Evolutionary conservation across 805 yeast genomes (phyloP).

Genomic region (Millerozyma acaciae): DNA sequence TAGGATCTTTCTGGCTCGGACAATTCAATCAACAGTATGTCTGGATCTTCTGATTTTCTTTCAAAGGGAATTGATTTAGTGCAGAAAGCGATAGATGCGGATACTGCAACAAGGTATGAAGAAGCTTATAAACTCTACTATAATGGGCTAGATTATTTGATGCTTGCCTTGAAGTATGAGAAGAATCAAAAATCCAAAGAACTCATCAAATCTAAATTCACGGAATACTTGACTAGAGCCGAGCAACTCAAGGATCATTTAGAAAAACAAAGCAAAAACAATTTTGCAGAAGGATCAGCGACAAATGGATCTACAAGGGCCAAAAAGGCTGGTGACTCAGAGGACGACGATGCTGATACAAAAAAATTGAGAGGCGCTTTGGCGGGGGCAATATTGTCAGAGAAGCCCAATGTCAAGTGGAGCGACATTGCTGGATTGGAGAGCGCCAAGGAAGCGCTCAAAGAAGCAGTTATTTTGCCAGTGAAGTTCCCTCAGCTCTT

Average conservation of each 20-base stretch:
- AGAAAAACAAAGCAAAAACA: slow-evolving; percentile 54
- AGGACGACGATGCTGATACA: slow-evolving; percentile 67
- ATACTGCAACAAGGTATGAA: slow-evolving; percentile 81
- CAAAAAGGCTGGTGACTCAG: slow-evolving; percentile 45
- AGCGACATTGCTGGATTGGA: slow-evolving; percentile 95
- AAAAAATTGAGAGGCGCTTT: slow-evolving; percentile 88
- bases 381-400: slow-evolving; percentile 86
- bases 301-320: slow-evolving; percentile 57
- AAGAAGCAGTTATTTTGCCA: slow-evolving; percentile 95
- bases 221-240: slow-evolving; percentile 88
- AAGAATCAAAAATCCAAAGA: slow-evolving; percentile 88
- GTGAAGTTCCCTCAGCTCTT: slow-evolving; percentile 94
- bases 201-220: slow-evolving; percentile 79
- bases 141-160: slow-evolving; percentile 88
- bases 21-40: too few species aligned
- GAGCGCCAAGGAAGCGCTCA: slow-evolving; percentile 90
- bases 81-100: slow-evolving; percentile 93
- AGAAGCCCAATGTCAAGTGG: slow-evolving; percentile 92
- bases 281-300: slow-evolving; percentile 48
- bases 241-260: slow-evolving; percentile 89
- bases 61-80: slow-evolving; percentile 94
- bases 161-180: slow-evolving; percentile 92
- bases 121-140: slow-evolving; percentile 93
- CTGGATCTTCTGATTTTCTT: slow-evolving; percentile 61
- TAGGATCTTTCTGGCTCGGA: too few species aligned